Conservation (phyloP, 129 eudicot genomes). For the Saposhnikovia divaricata region DNA sequence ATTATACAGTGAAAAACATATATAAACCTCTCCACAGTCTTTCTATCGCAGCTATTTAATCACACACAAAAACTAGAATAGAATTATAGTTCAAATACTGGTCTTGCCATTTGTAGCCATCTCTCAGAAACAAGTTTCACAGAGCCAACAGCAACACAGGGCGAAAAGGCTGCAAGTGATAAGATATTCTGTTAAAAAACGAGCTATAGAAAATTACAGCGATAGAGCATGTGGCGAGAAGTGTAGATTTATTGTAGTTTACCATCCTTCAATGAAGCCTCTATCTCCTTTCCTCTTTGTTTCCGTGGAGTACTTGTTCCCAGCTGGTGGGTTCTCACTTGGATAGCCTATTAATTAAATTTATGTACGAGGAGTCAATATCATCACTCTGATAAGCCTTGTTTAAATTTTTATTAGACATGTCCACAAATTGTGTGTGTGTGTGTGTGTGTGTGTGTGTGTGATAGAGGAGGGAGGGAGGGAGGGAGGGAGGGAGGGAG, state of each 20-base stretch:
- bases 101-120: not conserved
- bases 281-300: slow-evolving; percentile 29
- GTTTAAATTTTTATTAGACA: not conserved
- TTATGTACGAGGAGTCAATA: not conserved
- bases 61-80: not conserved
- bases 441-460: not conserved
- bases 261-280: slow-evolving; percentile 47
- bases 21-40: not conserved
- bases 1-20: not conserved
- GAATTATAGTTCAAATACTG: not conserved
- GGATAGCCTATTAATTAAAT: slow-evolving; percentile 24
- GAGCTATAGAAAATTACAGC: not conserved
- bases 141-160: slow-evolving; percentile 27
- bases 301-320: slow-evolving; percentile 15
- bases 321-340: slow-evolving; percentile 27
- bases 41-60: not conserved
- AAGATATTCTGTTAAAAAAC: not conserved
- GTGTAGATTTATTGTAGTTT: not conserved
- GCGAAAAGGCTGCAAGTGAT: slow-evolving; percentile 18
- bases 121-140: slow-evolving; percentile 20
- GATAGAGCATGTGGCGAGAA: not conserved
- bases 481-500: not conserved
- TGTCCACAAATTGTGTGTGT: not conserved
- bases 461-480: not conserved
- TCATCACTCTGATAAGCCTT: not conserved